Evolutionary conservation across 1,284 basidiomycete genomes (phyloP).

Genomic region (Takashimella koratensis): DNA sequence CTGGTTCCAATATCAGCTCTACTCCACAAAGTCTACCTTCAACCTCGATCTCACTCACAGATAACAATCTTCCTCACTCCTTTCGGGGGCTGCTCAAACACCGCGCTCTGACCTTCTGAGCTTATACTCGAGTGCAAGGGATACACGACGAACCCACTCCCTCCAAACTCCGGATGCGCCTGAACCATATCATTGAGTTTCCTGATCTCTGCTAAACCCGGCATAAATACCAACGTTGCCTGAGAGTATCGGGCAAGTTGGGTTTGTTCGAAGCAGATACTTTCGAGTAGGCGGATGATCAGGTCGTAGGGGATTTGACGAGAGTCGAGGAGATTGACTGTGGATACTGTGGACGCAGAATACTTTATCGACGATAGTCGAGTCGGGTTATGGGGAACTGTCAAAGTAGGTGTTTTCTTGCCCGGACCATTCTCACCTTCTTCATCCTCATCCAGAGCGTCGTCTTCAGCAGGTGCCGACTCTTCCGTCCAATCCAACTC

Average conservation of each 20-base stretch:
- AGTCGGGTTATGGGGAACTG: slow-evolving; percentile 27
- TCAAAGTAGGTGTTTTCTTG: slow-evolving; percentile 16
- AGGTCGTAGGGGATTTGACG: slow-evolving; percentile 86
- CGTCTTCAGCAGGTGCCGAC: slow-evolving; percentile 65
- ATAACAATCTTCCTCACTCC: slow-evolving; percentile 86
- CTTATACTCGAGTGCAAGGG: slow-evolving; percentile 92
- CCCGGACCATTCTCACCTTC: slow-evolving; percentile 11
- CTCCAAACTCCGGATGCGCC: slow-evolving; percentile 73
- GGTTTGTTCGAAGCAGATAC: slow-evolving; percentile 71
- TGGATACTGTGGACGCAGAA: slow-evolving; percentile 68
- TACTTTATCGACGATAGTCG: slow-evolving; percentile 51
- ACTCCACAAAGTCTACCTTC: not conserved
- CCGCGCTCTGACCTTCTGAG: slow-evolving; percentile 82
- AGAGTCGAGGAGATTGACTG: slow-evolving; percentile 84
- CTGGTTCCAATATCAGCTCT: slow-evolving; percentile 46
- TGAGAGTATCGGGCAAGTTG: slow-evolving; percentile 58
- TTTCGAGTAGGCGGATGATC: slow-evolving; percentile 79
- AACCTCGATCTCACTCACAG: slow-evolving; percentile 52
- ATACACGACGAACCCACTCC: slow-evolving; percentile 68
- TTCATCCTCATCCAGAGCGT: slow-evolving; percentile 62
- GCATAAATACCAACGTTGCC: slow-evolving; percentile 90
- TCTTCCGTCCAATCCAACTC: slow-evolving; percentile 71
- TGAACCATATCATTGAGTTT: slow-evolving; percentile 76
- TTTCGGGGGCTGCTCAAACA: slow-evolving; percentile 78
- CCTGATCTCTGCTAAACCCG: slow-evolving; percentile 86